phyloP scores from a whole-genome alignment of 73 alveolate genomes.

The Paraurostyla sp. region DNA sequence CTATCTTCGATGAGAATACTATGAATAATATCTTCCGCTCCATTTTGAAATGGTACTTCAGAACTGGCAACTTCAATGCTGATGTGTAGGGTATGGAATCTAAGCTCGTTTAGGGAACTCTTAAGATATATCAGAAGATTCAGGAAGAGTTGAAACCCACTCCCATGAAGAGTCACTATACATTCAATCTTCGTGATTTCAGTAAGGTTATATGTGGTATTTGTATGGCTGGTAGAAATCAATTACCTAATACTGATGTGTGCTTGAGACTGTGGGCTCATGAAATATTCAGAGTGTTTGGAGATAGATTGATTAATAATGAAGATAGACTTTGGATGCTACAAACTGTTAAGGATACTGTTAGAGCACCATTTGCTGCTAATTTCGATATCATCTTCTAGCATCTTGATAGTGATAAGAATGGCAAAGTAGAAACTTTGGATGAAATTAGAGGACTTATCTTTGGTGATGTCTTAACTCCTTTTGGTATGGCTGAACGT shows the following conservation, averaged over 20 bases:
- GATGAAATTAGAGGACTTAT: conserved; percentile 97
- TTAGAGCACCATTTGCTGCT: conserved; percentile 94
- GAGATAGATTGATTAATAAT: conserved; percentile 98
- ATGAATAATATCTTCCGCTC: conserved; percentile 95
- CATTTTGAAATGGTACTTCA: conserved; percentile 96
- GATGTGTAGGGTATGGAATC: conserved; percentile 90
- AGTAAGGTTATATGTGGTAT: conserved; percentile 97
- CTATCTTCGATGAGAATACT: conserved; percentile 97
- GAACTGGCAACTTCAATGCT: conserved; percentile 82
- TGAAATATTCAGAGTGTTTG: conserved; percentile 99
- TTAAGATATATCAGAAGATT: conserved; percentile 96
- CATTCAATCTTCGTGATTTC: conserved; percentile 99
- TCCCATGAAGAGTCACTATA: conserved; percentile 98
- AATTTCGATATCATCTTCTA: conserved; percentile 91
- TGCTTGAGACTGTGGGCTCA: conserved; percentile 99
- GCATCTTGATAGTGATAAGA: conserved; percentile 89
- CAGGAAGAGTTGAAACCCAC: conserved; percentile 98
- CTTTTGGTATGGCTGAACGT: conserved; percentile 91
- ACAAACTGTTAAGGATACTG: conserved; percentile 93
- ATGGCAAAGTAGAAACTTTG: conserved; percentile 93
- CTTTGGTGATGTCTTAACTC: conserved; percentile 92
- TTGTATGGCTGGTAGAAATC: conserved; percentile 94
- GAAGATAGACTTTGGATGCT: conserved; percentile 98
- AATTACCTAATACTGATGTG: conserved; percentile 88
- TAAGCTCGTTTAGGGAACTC: conserved; percentile 94